Conservation (phyloP, 2,329 filamentous ascomycete species). For the Chaetoscypha palmicola region DNA sequence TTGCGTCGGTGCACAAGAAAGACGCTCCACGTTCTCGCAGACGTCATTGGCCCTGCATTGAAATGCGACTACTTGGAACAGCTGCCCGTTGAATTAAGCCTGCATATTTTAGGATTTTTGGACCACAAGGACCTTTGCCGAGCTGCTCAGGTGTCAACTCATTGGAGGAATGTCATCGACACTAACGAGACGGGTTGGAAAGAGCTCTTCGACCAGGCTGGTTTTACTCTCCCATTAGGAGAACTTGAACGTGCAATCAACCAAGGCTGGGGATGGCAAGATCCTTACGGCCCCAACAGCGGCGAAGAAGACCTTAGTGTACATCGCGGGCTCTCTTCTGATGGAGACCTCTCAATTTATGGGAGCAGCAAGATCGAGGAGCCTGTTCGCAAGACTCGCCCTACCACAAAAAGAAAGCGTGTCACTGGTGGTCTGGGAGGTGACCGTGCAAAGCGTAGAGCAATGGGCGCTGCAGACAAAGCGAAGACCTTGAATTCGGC, state of each 20-base stretch:
- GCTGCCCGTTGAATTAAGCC: conserved; percentile 77
- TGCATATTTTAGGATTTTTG: conserved; percentile 82
- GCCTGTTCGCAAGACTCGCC: conserved; percentile 20
- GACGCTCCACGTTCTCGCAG: conserved; percentile 81
- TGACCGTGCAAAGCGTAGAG: conserved; percentile 29
- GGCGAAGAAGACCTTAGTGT: conserved; percentile 74
- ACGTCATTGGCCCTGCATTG: conserved; percentile 85
- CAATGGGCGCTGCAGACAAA: conserved; percentile 22
- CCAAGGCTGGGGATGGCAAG: conserved; percentile 98
- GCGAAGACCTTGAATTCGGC: conserved; percentile 16
- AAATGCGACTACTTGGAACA: conserved; percentile 89
- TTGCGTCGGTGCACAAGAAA: conserved; percentile 80
- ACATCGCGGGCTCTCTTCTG: conserved; percentile 40
- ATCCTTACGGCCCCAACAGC: conserved; percentile 66
- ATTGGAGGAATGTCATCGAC: conserved; percentile 86
- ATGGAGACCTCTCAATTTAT: conserved; percentile 38
- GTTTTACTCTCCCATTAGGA: conserved; percentile 68
- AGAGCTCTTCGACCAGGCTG: conserved; percentile 77
- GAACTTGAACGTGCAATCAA: conserved; percentile 80
- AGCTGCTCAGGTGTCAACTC: conserved; percentile 87
- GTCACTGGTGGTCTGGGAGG: conserved; percentile 14
- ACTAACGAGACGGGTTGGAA: conserved; percentile 96
- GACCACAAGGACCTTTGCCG: conserved; percentile 80
- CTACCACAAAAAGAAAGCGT: conserved; percentile 30
- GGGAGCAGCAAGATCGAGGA: conserved; percentile 16